Evolutionary conservation across 768 basidiomycete species (phyloP), one percentile per base, ranked within the genome.

Genomic region (Phanerodontia chrysosporium): DNA sequence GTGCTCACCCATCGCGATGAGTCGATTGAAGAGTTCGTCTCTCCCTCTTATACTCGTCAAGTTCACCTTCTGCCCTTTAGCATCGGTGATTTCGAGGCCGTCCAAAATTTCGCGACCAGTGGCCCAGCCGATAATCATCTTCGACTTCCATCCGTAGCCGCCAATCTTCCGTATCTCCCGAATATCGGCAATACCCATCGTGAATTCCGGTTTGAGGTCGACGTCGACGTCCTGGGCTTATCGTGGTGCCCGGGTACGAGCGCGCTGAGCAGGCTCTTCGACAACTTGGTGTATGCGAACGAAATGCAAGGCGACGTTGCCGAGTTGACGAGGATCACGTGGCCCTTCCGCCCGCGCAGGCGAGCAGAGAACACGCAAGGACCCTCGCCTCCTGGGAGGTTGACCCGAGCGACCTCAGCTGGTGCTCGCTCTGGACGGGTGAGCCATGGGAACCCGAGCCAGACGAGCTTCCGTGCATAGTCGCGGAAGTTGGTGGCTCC

Each of bases 61-160:
- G 2, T 64, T 55, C 29, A 48, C 56, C 35, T 53, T 48, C 48
- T 64, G 55, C 3, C 73, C 73, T 13, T 48, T 46, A 49, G 46
- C 35, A 29, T 68, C 67, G 21, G 64, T 63, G 18, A 74, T 63
- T 62, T 68, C 66, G 44, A 74, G 58, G 51, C 69, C 73, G 53
- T 73, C 73, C 57, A 69, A 42, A 0, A 71, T 64, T 58, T 67
- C 64, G 18, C 66, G 32, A 36, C 66, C 66, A 49, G 67, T 62
- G 42, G 68, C 70, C 67, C 69, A 74, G 24, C 73, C 73, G 24
- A 75, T 70, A 28, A 76, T 63, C 39, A 75, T 59, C 67, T 70
- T 70, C n/a, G 69, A 71, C 69, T 74, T 75, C 72, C 73, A 75
- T 42, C 74, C 75, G 45, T 74, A 69, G 35, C 75, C 74, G 35